Evolutionary conservation across 2,329 filamentous ascomycete genomes (phyloP), one percentile per base, ranked within the genome.

Genomic region (Colletotrichum lini): DNA sequence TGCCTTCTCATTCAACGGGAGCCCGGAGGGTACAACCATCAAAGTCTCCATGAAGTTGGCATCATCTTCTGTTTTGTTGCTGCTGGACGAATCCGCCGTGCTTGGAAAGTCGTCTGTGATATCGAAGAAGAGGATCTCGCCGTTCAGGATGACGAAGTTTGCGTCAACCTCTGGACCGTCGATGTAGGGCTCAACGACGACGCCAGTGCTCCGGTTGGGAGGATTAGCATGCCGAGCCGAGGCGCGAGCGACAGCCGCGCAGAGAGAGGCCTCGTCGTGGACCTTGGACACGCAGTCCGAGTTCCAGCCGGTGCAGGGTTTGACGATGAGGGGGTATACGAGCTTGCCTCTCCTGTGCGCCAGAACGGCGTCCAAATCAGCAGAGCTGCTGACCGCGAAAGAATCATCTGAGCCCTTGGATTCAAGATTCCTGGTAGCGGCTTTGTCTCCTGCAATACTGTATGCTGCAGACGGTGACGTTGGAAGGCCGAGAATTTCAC

Each of bases 101-200:
- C 75, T 77, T 9, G 83, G 82, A 61, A 82, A 81, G 56, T 84
- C 79, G 63, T 85, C 82, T 8, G 73, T 73, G 4, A 83, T 73
- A 47, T 85, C 81, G 68, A 73, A 80, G 72, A 84, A 85, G 5
- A 85, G 67, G 2, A 84, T 53, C 47, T 84, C 74, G 1, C 82
- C 82, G 58, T 84, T 76, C 16, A 76, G 74, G 0, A 85, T 64
- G 7, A 82, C 77, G 35, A 85, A 75, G 73, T 84, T 84, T 57
- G 77, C 80, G 67, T 84, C 83, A 1, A 85, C 76, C 67, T 85
- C 83, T 0, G 83, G 83, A 0, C 83, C 83, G 9, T 80, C 78
- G 23, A 80, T 72, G 65, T 84, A 85, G 13, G 75, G 73, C 65
- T 85, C 82, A 1, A 85, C 74, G 2, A 84, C 74, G 21, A 83